These are phyloP conservation scores for Metschnikowia reukaufii DNA, from an alignment of 805 yeast species.

Conservation along the genomic window DNA sequence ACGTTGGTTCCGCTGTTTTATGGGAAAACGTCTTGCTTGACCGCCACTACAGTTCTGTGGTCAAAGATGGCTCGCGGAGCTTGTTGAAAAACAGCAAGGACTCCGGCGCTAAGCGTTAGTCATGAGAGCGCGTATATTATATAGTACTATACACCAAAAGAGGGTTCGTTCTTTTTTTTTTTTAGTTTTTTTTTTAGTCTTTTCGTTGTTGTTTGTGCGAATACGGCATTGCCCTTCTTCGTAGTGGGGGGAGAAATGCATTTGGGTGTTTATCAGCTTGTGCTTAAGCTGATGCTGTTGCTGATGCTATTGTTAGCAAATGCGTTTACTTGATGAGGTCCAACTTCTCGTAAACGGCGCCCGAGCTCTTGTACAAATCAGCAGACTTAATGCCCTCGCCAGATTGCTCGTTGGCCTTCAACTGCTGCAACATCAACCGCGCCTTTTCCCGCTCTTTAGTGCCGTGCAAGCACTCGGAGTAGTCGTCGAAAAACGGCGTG, in stretches of 20 bases:
- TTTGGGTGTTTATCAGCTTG: background rate
- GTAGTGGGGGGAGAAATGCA: no score
- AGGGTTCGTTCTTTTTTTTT: no score
- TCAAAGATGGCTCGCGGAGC: slow-evolving; percentile 61
- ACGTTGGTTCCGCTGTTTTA: slow-evolving; percentile 83
- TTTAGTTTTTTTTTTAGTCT: no score
- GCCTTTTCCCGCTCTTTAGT: slow-evolving; percentile 46
- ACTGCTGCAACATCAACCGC: slow-evolving; percentile 46
- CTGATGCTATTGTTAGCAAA: no score
- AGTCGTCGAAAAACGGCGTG: slow-evolving; percentile 45
- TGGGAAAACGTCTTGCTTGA: slow-evolving; percentile 85
- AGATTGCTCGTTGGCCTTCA: slow-evolving; percentile 43
- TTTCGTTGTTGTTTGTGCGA: no score
- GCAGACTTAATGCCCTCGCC: slow-evolving; percentile 42
- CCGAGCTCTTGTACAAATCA: slow-evolving; percentile 44
- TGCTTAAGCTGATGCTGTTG: background rate
- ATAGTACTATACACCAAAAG: background rate
- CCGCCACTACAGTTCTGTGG: slow-evolving; percentile 79
- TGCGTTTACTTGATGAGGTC: slow-evolving; percentile 36
- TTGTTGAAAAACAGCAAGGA: slow-evolving; percentile 41
- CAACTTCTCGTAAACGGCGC: slow-evolving; percentile 43
- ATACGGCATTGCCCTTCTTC: no score
- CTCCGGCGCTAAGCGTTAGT: slow-evolving; percentile 4
- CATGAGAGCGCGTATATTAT: slow-evolving; percentile 3
- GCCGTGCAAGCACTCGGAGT: slow-evolving; percentile 49